Evolutionary conservation across 129 eudicot species (phyloP).

Genomic region (Pseudognaphalium luteoalbum): DNA sequence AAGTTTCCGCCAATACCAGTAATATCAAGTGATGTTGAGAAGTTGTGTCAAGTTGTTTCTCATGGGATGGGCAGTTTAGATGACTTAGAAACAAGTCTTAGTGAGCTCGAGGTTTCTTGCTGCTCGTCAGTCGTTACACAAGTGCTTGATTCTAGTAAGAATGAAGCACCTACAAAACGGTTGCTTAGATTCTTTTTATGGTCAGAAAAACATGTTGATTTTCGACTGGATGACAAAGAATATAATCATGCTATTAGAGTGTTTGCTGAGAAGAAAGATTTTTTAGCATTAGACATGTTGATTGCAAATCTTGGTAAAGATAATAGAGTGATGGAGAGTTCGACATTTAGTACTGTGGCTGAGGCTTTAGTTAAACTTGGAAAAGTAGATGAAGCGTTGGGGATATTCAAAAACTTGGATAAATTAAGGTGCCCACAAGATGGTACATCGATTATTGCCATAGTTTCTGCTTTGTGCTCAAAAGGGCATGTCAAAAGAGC

Average conservation of each 20-base stretch:
- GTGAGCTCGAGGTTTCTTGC: conserved; percentile 24
- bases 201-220: conserved; percentile 44
- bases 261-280: conserved; percentile 56
- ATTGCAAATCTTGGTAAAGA: conserved; percentile 49
- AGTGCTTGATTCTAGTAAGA: conserved; percentile 52
- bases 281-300: conserved; percentile 46
- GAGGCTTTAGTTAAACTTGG: conserved; percentile 52
- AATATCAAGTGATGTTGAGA: conserved; percentile 29
- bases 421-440: conserved; percentile 50
- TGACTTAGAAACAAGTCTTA: conserved; percentile 55
- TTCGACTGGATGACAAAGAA: conserved; percentile 35
- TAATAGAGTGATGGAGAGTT: conserved; percentile 47
- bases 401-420: conserved; percentile 58
- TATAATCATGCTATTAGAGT: conserved; percentile 57
- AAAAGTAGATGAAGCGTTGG: conserved; percentile 61
- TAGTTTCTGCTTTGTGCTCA: conserved; percentile 54
- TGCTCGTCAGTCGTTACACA: conserved; percentile 45
- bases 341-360: conserved; percentile 45
- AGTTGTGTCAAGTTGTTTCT: conserved; percentile 41
- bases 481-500: conserved; percentile 67
- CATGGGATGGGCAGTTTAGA: conserved; percentile 51
- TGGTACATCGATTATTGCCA: conserved; percentile 43
- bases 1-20: conserved; percentile 11
- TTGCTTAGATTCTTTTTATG: conserved; percentile 68
- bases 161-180: conserved; percentile 54